A percentile compares a stretch with the other conserved stretches of the same genome.
Conservation (phyloP, 78 protist genomes). For the Dictyostelium intermedium region DNA sequence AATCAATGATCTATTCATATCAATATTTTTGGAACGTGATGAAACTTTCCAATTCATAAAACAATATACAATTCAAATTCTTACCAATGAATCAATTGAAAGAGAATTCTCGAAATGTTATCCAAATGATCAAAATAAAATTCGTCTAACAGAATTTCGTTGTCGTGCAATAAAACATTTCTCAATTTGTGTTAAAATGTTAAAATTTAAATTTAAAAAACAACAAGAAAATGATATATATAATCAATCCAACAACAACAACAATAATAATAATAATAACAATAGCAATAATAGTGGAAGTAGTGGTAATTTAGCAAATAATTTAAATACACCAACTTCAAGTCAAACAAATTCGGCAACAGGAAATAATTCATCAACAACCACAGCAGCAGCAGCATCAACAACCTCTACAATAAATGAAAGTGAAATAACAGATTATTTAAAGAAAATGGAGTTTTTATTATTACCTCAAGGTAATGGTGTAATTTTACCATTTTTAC, state of each 20-base stretch:
- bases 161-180: conserved; percentile 59
- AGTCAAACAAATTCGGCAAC: background rate
- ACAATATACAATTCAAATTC: conserved; percentile 51
- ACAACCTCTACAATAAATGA: background rate
- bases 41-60: conserved; percentile 65
- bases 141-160: conserved; percentile 12
- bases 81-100: conserved; percentile 39
- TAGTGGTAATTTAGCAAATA: background rate
- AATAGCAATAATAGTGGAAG: background rate
- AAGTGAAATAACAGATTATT: background rate
- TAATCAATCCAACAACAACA: no score
- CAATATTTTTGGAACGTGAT: conserved; percentile 59
- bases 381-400: background rate
- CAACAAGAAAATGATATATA: background rate
- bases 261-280: background rate
- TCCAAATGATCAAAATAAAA: background rate
- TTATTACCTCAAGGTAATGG: conserved; percentile 22
- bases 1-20: conserved; percentile 43
- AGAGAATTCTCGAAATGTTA: conserved; percentile 25
- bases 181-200: conserved; percentile 60
- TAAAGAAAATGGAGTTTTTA: conserved; percentile 63
- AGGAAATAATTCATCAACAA: background rate
- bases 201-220: conserved; percentile 33
- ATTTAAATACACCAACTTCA: background rate
- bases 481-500: conserved; percentile 64